phyloP scores from a whole-genome alignment of 768 basidiomycete species.

The Boletus bicolor region DNA sequence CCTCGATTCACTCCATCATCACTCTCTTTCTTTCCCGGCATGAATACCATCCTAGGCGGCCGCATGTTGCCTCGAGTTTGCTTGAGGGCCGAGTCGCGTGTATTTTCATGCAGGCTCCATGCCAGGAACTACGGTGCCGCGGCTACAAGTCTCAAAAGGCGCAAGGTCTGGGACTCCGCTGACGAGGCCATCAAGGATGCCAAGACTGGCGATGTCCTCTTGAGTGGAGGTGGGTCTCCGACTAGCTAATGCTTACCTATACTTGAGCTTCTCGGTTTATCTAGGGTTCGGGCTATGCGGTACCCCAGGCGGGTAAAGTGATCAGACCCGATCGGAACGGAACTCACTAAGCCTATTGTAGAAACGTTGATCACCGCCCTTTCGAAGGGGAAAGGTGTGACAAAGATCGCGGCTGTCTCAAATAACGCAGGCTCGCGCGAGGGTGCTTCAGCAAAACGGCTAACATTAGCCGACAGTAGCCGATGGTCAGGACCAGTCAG shows the following conservation, averaged over 20 bases:
- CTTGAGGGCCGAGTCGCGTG: conserved; percentile 3
- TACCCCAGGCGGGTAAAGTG: conserved; percentile 57
- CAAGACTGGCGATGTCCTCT: conserved; percentile 69
- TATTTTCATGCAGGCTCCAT: conserved; percentile 1
- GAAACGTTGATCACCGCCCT: conserved; percentile 81
- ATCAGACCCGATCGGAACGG: background rate
- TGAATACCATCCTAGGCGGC: background rate
- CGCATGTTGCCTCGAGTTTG: conserved; percentile 4
- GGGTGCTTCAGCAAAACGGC: background rate
- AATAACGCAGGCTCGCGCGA: conserved; percentile 78
- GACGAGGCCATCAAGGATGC: conserved; percentile 83
- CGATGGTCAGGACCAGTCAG: too few species aligned
- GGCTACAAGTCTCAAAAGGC: conserved; percentile 21
- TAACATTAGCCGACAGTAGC: too few species aligned
- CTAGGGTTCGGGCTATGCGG: conserved; percentile 88
- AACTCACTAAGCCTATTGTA: conserved; percentile 21
- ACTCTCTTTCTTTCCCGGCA: background rate
- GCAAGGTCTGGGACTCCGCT: conserved; percentile 70
- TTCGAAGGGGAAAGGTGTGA: conserved; percentile 64
- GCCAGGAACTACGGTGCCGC: conserved; percentile 3
- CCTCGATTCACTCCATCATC: background rate
- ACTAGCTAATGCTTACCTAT: conserved; percentile 21
- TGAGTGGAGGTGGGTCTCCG: conserved; percentile 67
- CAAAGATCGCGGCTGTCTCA: conserved; percentile 71
- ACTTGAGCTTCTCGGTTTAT: background rate